Evolutionary conservation across 177 flowering plant genomes (phyloP), one percentile per base, ranked within the genome.

Genomic region (Vitis hybrid): DNA sequence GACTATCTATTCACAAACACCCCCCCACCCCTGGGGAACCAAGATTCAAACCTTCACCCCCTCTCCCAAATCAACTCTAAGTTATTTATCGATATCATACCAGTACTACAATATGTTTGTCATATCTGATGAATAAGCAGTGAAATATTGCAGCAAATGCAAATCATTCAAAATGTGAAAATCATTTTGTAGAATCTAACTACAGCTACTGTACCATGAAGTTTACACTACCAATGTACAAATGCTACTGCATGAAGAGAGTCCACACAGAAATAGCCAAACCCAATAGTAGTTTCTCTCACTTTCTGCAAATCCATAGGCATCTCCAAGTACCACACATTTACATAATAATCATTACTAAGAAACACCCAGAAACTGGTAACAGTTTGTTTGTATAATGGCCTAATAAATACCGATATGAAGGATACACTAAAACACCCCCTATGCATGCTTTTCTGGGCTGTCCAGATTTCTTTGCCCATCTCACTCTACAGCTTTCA

Each of bases 301-400:
- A 58, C 18, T 58, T 18, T 56, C 63, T 49, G 2, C 24, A 56
- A 64, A 56, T 52, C 61, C 15, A 53, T 21, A 4, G 12, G 18
- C 52, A 56, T 35, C 3, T 54, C 72, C 66, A 64, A 68, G 3
- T 27, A 64, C 67, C 75, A 60, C 63, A 72, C 69, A 61, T 35
- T 67, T 21, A 63, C 64, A 65, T 27, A 67, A 66, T 61, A 17
- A 60, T n/a, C 46, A 41, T 41, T 41, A 41, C 46, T 41, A 41
- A 41, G 8, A 41, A 41, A 24, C n/a, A 30, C 57, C 27, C 61
- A 8, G 13, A 35, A 50, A 66, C 46, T 32, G 48, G 53, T 41
- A 49, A 56, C 12, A 66, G 14, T 9, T 41, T 52, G 54, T 11
- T 53, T 20, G 11, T 32, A 60, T 18, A 46, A 66, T 67, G 66